Evolutionary conservation across 129 eudicot species (phyloP), one percentile per base, ranked within the genome.

Genomic region (Erigeron canadensis): DNA sequence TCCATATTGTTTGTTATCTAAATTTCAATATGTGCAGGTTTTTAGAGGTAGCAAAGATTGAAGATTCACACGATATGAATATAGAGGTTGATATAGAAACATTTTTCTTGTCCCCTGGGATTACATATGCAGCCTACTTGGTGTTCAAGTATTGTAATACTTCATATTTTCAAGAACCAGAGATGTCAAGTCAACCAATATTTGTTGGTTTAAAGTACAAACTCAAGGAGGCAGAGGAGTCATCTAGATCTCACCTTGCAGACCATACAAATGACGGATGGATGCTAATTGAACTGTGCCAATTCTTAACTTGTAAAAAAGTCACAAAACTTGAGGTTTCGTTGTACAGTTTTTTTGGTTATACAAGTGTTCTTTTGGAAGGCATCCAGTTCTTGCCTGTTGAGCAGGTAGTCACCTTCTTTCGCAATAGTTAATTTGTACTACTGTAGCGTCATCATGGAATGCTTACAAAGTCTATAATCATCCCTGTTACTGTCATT

Each of bases 321-420:
- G 76, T 42, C 39, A 22, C 68, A 28, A 72, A 60, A 23, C 76
- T 59, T 72, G 76, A 72, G 38, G 44, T 59, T 44, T 60, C 19
- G 1, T 28, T 72, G 16, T 63, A 72, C 2, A 34, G 54, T 10
- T 7, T 44, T 44, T 4, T 15, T 45, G 16, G 10, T 37, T 23
- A n/a, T 11, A 2, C 6, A 3, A 11, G 42, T 5, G 59, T 71
- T 37, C n/a, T 43, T 17, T 51, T 71, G 2, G 76, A 71, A 71
- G 76, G 76, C 54, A 58, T 58, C 37, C 67, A 44, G 58, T 71
- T 71, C 76, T 16, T 71, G 58, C 76, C 76, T 13, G 43, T 71
- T 8, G 77, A 72, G 46, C 28, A 59, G 60, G 69, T 72, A 45
- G 44, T 9, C 45, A 43, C 58, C 46, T 8, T 7, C 43, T 43